phyloP scores from a whole-genome alignment of 208 protist genomes.

The Acanthamoeba royreba region DNA sequence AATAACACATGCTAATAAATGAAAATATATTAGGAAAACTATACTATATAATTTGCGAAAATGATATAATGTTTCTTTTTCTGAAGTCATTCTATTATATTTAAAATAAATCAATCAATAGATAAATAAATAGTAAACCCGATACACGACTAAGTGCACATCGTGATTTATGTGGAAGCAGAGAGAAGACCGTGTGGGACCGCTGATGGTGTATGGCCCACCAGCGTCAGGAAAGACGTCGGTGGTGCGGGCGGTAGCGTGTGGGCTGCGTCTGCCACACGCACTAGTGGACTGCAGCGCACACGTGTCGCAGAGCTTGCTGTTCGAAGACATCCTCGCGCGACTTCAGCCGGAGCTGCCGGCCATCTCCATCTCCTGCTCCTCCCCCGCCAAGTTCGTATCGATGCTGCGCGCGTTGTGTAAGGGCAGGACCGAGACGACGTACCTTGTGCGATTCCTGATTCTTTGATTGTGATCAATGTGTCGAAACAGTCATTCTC shows the following conservation, averaged over 20 bases:
- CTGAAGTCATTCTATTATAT: too few relatives aligned
- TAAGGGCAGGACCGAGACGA: not conserved
- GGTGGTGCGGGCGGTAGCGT: not conserved
- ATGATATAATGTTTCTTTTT: too few relatives aligned
- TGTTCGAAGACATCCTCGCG: not conserved
- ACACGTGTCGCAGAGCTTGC: not conserved
- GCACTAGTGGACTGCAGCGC: conserved; percentile 4
- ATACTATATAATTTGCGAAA: too few relatives aligned
- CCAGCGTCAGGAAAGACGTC: not conserved
- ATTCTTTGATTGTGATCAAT: not conserved
- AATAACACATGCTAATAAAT: too few relatives aligned
- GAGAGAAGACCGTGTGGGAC: not conserved
- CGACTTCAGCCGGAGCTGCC: not conserved
- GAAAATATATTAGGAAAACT: too few relatives aligned
- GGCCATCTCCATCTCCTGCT: not conserved
- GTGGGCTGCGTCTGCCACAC: not conserved
- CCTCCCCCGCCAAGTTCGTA: not conserved
- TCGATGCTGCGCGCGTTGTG: not conserved
- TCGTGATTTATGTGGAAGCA: not conserved
- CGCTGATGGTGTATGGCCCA: not conserved
- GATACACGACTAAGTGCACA: too few relatives aligned
- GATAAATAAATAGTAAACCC: too few relatives aligned
- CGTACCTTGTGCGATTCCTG: not conserved
- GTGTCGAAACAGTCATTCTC: not conserved
- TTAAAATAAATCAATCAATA: too few relatives aligned